A percentile compares a stretch with the other conserved stretches of the same genome.
These are phyloP conservation scores for Penicillium sp. DNA, from an alignment of 2,329 filamentous ascomycete genomes.

Conservation along the genomic window DNA sequence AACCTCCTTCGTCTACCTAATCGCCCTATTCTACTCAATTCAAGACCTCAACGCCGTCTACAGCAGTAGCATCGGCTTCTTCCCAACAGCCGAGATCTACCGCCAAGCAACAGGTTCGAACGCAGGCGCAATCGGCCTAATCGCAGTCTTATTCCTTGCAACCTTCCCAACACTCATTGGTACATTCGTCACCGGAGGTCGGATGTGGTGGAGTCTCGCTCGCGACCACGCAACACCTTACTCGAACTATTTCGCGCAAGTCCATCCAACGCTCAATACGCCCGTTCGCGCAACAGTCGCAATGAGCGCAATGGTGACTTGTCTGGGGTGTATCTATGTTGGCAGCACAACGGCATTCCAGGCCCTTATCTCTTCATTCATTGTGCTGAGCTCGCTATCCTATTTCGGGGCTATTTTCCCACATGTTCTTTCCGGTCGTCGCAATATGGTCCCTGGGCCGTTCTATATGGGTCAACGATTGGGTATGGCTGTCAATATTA, in stretches of 20 bases:
- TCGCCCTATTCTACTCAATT: constrained; percentile 39
- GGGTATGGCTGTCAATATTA: constrained; percentile 50
- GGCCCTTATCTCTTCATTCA: constrained; percentile 60
- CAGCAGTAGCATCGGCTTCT: constrained; percentile 42
- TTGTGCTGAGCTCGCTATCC: constrained; percentile 52
- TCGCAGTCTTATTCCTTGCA: constrained; percentile 53
- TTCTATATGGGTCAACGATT: constrained; percentile 52
- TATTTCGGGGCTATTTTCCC: constrained; percentile 62
- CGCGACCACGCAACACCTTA: constrained; percentile 57
- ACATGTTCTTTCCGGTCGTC: constrained; percentile 47
- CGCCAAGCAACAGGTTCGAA: constrained; percentile 53
- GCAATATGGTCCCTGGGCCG: constrained; percentile 51
- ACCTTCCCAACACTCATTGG: constrained; percentile 52
- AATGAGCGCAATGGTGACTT: constrained; percentile 49
- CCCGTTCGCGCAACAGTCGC: constrained; percentile 55
- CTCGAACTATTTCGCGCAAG: constrained; percentile 43
- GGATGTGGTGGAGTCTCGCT: constrained; percentile 59
- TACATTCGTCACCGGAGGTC: constrained; percentile 53
- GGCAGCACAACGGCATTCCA: constrained; percentile 64
- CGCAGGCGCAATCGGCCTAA: constrained; percentile 50
- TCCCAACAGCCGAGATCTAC: constrained; percentile 65
- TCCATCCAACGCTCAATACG: constrained; percentile 47
- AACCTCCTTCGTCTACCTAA: constrained; percentile 47
- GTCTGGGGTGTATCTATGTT: constrained; percentile 62
- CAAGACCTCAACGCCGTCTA: constrained; percentile 50